These are phyloP conservation scores for Phytophthora sansomeana DNA, from an alignment of 352 stramenopile species.

Conservation along the genomic window DNA sequence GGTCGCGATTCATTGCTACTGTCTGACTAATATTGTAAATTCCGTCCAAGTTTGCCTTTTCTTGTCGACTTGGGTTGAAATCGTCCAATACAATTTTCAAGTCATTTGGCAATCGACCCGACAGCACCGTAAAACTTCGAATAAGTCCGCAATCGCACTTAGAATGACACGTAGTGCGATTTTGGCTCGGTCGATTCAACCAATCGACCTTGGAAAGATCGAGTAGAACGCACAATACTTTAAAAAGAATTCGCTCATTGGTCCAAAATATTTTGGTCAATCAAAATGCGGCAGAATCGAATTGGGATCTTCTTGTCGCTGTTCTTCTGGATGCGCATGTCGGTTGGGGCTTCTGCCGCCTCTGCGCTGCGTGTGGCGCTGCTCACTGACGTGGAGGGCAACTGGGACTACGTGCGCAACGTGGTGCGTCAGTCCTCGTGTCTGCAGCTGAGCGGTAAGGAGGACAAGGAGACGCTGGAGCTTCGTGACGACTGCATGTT, in stretches of 20 bases:
- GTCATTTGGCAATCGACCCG: too few species aligned
- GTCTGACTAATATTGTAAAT: too few species aligned
- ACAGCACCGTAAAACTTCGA: too few species aligned
- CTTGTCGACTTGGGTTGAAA: too few species aligned
- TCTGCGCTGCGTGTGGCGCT: constrained; percentile 62
- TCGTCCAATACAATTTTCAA: too few species aligned
- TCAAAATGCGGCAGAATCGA: constrained; percentile 2
- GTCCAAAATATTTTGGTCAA: constrained; percentile 15
- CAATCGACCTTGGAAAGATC: too few species aligned
- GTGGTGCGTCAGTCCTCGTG: constrained; percentile 68
- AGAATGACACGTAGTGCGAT: too few species aligned
- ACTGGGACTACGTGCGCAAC: constrained; percentile 81
- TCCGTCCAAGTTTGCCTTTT: too few species aligned
- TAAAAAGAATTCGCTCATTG: constrained; percentile 13
- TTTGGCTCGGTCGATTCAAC: too few species aligned
- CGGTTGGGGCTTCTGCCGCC: not conserved
- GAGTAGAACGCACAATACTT: too few species aligned
- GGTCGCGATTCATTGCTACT: constrained; percentile 3
- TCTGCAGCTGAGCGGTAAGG: constrained; percentile 49
- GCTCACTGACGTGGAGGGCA: constrained; percentile 84
- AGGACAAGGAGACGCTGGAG: constrained; percentile 48
- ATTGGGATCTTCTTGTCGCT: constrained; percentile 8
- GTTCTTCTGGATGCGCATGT: constrained; percentile 12
- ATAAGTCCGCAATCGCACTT: too few species aligned
- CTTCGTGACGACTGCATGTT: constrained; percentile 80